Evolutionary conservation across 1,139 yeast species (phyloP).

Genomic region (Suhomyces atakaporum): DNA sequence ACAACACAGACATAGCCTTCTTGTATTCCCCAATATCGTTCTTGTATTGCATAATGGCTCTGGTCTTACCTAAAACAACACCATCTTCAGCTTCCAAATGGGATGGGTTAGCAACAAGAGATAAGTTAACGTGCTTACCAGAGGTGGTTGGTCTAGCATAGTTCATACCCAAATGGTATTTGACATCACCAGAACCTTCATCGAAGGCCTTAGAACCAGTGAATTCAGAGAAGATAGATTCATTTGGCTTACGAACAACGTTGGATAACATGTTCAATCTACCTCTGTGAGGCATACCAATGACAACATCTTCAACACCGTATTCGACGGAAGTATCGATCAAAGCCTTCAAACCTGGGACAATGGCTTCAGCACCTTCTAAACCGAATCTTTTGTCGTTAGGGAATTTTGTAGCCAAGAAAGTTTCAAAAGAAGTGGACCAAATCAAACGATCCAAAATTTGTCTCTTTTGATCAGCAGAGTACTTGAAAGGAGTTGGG

Average conservation of each 20-base stretch:
- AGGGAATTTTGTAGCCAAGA: constrained; percentile 93
- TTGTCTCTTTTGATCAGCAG: constrained; percentile 90
- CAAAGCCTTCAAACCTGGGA: constrained; percentile 95
- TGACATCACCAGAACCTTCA: constrained; percentile 98
- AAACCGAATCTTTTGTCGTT: constrained; percentile 98
- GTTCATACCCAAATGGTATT: constrained; percentile 99
- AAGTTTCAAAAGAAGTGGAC: constrained; percentile 92
- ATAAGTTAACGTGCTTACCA: constrained; percentile 93
- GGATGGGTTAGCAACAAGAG: constrained; percentile 97
- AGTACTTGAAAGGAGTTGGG: constrained; percentile 81
- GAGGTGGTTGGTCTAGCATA: constrained; percentile 98
- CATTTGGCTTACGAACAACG: constrained; percentile 98
- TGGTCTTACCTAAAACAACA: constrained; percentile 95
- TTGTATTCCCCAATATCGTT: constrained; percentile 77
- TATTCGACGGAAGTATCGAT: constrained; percentile 91
- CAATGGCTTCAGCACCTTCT: constrained; percentile 96
- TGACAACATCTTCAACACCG: constrained; percentile 94
- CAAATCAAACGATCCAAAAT: constrained; percentile 95
- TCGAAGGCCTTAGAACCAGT: constrained; percentile 83
- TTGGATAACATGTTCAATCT: constrained; percentile 95
- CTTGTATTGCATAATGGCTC: constrained; percentile 94
- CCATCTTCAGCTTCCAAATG: constrained; percentile 99
- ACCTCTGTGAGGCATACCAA: constrained; percentile 99
- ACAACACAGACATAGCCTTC: constrained; percentile 87
- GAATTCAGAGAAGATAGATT: constrained; percentile 94